Base-by-base conservation (phyloP, 192 early-diverging fungal genomes). In the Pilobolus umbonatus region DNA sequence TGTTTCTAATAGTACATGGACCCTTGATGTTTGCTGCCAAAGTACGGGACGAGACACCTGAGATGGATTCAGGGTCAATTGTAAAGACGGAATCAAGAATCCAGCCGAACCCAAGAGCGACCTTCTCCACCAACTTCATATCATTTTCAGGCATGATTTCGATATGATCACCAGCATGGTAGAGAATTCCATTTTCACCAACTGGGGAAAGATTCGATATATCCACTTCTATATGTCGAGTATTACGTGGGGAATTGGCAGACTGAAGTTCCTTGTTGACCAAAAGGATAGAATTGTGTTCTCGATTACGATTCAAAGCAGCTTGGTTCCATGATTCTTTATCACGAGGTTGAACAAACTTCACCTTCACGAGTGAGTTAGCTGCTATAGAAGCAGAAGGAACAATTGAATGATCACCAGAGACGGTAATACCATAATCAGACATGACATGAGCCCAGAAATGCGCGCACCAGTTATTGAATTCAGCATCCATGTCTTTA, bases 111-210 rank as follows among this genome's bases (percentile, higher is more conserved):
- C 53, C 62, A 30, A 71, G 30, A 5, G 77, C 74, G 51, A 75
- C 57, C 15, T 53, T 39, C n/a, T 77, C 67, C 1, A 81, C 79
- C n/a, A 65, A 17, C 2, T 62, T 45, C 1, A 44, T 6, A 45
- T 69, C 65, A 19, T 81, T 79, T 25, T 61, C 52, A 4, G 80
- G 80, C 31, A 59, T 65, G 6, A 81, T 54, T 57, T 81, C 80
- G 9, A 81, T 43, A 47, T 81, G 80, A 54, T 81, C 80, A 40
- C 80, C 80, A 22, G 79, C 73, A 36, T 67, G 35, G 25, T 78
- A 80, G 14, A 48, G 34, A 9, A 26, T 15, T 31, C 46, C 58
- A n/a, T 66, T 49, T 6, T 60, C 61, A 10, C 65, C 57, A 31
- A 50, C 8, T 26, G 47, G 10, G 5, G 55, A 43, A 14, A 65